phyloP scores from a whole-genome alignment of 192 early-diverging fungal genomes.

The Coemansia sp. region DNA sequence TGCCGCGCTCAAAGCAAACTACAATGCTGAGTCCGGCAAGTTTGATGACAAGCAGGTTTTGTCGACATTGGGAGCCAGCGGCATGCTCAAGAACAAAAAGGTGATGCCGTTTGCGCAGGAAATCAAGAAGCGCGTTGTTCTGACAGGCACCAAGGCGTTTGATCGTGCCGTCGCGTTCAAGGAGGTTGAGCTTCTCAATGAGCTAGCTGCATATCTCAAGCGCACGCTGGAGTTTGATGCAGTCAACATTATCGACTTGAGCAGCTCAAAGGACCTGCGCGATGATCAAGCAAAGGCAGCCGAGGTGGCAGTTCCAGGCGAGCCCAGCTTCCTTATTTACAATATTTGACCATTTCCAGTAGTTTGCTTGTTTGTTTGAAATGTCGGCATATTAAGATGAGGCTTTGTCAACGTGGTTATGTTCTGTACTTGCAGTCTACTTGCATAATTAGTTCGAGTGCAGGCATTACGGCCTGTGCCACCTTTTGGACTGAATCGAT shows the following conservation, averaged over 20 bases:
- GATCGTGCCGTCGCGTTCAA: slow-evolving; percentile 79
- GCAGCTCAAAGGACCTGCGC: slow-evolving; percentile 35
- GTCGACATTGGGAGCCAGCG: slow-evolving; percentile 61
- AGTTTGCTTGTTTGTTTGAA: too few relatives aligned
- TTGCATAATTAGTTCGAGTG: too few relatives aligned
- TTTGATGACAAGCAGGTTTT: slow-evolving; percentile 78
- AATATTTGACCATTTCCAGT: slow-evolving; percentile 8
- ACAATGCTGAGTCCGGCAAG: slow-evolving; percentile 54
- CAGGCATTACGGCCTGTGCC: too few relatives aligned
- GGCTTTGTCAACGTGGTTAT: too few relatives aligned
- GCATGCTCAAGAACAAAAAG: slow-evolving; percentile 91
- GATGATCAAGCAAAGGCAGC: slow-evolving; percentile 30
- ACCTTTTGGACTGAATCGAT: too few relatives aligned
- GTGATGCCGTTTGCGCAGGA: slow-evolving; percentile 95
- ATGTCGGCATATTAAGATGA: too few relatives aligned
- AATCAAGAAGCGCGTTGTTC: slow-evolving; percentile 79
- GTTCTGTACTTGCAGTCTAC: too few relatives aligned
- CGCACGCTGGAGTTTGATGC: slow-evolving; percentile 59
- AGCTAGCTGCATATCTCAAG: slow-evolving; percentile 56
- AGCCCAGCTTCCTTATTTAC: slow-evolving; percentile 44
- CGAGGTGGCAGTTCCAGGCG: slow-evolving; percentile 44
- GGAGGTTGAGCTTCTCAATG: slow-evolving; percentile 68
- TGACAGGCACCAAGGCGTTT: slow-evolving; percentile 68
- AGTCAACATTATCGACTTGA: slow-evolving; percentile 51
- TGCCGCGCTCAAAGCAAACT: slow-evolving; percentile 58